Conservation (phyloP, 75 land plant genomes). For the Pinus tabuliformis region DNA sequence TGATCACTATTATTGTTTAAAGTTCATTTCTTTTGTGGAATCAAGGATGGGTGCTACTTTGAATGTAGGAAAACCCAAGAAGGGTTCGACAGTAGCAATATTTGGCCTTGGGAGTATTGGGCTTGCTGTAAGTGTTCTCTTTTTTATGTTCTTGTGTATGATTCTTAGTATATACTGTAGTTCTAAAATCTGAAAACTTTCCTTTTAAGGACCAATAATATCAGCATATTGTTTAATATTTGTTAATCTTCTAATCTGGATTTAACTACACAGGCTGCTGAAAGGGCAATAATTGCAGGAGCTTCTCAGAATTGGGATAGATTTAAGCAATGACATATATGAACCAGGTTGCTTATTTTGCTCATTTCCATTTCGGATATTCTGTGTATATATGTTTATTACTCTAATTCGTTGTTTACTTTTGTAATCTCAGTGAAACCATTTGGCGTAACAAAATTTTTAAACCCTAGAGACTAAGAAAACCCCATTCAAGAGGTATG, state of each 20-base stretch:
- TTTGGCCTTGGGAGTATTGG: constrained; percentile 55
- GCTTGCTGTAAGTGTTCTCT: constrained; percentile 30
- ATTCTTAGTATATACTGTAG: too few relatives aligned
- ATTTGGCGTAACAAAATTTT: too few relatives aligned
- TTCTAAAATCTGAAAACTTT: not conserved
- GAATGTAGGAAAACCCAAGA: constrained; percentile 47
- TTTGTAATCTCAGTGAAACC: too few relatives aligned
- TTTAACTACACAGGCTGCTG: constrained; percentile 37
- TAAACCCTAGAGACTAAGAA: too few relatives aligned
- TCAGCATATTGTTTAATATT: too few relatives aligned
- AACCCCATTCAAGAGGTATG: too few relatives aligned
- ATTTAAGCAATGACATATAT: constrained; percentile 46
- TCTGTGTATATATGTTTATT: not conserved
- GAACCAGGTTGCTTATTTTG: constrained; percentile 32
- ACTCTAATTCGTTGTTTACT: too few relatives aligned
- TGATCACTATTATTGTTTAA: too few relatives aligned
- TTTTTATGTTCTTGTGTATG: too few relatives aligned
- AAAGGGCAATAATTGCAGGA: constrained; percentile 65
- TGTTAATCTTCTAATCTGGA: too few relatives aligned
- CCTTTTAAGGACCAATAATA: too few relatives aligned
- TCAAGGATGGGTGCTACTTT: constrained; percentile 44
- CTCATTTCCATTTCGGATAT: too few relatives aligned
- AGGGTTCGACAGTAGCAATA: constrained; percentile 41
- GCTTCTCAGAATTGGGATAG: constrained; percentile 74
- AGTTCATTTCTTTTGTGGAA: not conserved